These are phyloP conservation scores for Priceomyces melissophilus DNA, from an alignment of 805 yeast genomes.

Conservation along the genomic window DNA sequence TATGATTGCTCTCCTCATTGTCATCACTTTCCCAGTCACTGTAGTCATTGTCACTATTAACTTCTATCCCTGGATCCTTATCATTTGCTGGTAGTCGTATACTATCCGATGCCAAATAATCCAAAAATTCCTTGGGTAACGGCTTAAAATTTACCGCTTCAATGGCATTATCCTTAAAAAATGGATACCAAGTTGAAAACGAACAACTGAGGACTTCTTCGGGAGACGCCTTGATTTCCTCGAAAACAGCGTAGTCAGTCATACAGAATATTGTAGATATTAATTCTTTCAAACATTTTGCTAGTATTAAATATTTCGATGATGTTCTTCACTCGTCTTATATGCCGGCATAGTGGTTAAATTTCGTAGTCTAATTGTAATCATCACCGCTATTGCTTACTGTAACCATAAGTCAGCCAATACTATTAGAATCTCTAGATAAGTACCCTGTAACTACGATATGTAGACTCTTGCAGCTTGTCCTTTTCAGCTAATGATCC, in stretches of 20 bases:
- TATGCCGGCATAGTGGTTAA: not conserved
- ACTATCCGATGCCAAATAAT: constrained; percentile 28
- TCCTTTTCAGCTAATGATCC: too few relatives aligned
- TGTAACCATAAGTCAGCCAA: too few relatives aligned
- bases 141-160: constrained; percentile 27
- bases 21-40: constrained; percentile 63
- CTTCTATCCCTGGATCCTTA: constrained; percentile 12
- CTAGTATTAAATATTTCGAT: too few relatives aligned
- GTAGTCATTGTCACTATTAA: constrained; percentile 59
- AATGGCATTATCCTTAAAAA: constrained; percentile 17
- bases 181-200: constrained; percentile 33
- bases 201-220: constrained; percentile 31
- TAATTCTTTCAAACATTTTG: not conserved
- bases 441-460: too few relatives aligned
- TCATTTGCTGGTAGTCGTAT: constrained; percentile 17
- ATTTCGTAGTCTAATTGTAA: too few relatives aligned
- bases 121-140: constrained; percentile 31
- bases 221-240: constrained; percentile 20
- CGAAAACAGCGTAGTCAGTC: constrained; percentile 24
- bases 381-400: too few relatives aligned
- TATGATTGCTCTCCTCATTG: constrained; percentile 19
- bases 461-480: too few relatives aligned
- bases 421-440: too few relatives aligned
- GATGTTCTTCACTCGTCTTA: too few relatives aligned
- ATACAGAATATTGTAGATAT: constrained; percentile 9